Evolutionary conservation across 1,139 yeast species (phyloP).

Genomic region (Diutina sp.): DNA sequence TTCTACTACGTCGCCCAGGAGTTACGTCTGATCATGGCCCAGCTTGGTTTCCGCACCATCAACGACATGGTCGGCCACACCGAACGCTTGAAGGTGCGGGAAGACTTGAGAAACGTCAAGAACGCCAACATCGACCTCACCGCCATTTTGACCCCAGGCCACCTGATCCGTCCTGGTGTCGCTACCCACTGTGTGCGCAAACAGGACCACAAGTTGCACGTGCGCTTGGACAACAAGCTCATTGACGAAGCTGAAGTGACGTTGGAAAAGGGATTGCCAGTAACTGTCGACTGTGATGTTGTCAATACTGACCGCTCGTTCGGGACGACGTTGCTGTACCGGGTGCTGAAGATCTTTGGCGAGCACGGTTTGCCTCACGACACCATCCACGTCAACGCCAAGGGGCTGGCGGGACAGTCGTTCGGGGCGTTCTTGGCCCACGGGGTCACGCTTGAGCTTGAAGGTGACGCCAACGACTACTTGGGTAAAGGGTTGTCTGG

Average conservation of each 20-base stretch:
- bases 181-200: constrained; percentile 87
- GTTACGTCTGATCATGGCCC: constrained; percentile 85
- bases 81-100: constrained; percentile 77
- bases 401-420: constrained; percentile 96
- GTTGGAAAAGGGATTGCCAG: constrained; percentile 87
- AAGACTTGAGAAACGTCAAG: constrained; percentile 77
- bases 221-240: constrained; percentile 87
- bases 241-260: constrained; percentile 94
- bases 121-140: constrained; percentile 84
- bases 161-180: constrained; percentile 94
- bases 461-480: constrained; percentile 97
- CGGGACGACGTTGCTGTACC: constrained; percentile 88
- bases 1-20: constrained; percentile 92
- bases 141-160: constrained; percentile 94
- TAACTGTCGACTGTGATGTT: constrained; percentile 82
- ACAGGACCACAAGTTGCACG: constrained; percentile 89
- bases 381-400: constrained; percentile 82
- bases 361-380: constrained; percentile 91
- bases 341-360: constrained; percentile 88
- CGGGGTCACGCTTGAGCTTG: constrained; percentile 88
- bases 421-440: constrained; percentile 96
- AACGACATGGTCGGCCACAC: constrained; percentile 98
- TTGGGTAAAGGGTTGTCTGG: constrained; percentile 97
- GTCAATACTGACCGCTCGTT: constrained; percentile 93
- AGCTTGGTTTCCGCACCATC: constrained; percentile 86